Base-by-base conservation (phyloP, 1,139 yeast species). In the Blastobotrys petasosporus region DNA sequence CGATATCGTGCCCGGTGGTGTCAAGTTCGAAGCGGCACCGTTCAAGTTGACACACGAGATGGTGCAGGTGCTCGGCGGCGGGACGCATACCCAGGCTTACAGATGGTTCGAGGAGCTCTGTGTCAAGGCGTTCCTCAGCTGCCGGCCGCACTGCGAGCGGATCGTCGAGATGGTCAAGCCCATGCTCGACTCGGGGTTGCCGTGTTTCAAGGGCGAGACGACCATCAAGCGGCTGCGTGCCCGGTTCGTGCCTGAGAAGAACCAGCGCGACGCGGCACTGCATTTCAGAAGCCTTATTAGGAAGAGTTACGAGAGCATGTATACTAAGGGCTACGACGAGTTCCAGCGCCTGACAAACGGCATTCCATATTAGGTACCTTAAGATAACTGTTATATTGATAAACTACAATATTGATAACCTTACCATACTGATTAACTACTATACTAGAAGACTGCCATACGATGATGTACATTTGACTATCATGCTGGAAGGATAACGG, bases 1-100 rank as follows among this genome's bases (percentile, higher is more conserved):
- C 65, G 98, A 94, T 68, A 92, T 94, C 67, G 97, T 87, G 33
- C 99, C 99, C 3, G 99, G 99, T 54, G 98, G 98, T 32, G 97
- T 94, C 47, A 86, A 83, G 59, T 94, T 94, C 64, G 99, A 94
- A 62, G 95, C 88, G 13, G 96, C 95, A 1, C 98, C 98, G 12
- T 94, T 94, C 74, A 94, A 94, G 64, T 76, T 94, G 55, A 92
- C 98, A 4, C 86, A 84, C 58, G 99, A 94, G 62, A 94, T 94
- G 98, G 84, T 94, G 15, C 76, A 80, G 62, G 97, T 94, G 1
- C 80, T 94, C 80, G 98, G 98, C 16, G 98, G 98, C 0, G 74
- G 78, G 30, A 75, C 78, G 33, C 73, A 78, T 39, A 87, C 98
- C 0, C 95, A 87, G 63, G 92, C 97, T 0, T 94, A 82, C 70